phyloP scores from a whole-genome alignment of 2,329 filamentous ascomycete species.

The Berkeleyomyces rouxiae region DNA sequence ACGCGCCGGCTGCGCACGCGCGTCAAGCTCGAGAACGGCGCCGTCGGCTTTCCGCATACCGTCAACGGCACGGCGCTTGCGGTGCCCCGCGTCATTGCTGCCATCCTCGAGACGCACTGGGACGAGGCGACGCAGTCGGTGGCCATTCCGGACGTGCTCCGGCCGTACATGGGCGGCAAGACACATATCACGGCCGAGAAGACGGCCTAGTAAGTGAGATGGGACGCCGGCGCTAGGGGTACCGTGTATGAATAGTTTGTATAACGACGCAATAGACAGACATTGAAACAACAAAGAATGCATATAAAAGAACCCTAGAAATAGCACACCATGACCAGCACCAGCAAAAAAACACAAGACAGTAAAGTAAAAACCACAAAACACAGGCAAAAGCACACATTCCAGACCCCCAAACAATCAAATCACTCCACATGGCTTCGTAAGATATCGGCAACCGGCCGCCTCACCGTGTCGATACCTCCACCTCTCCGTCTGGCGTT shows the following conservation, averaged over 20 bases:
- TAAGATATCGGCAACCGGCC: background rate
- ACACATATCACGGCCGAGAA: conserved; percentile 38
- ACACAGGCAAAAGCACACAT: conserved; percentile 3
- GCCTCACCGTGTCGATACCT: conserved; percentile 5
- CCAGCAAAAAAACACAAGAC: background rate
- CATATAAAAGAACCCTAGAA: background rate
- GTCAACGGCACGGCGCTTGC: conserved; percentile 89
- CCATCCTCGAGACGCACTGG: conserved; percentile 83
- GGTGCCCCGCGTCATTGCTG: conserved; percentile 75
- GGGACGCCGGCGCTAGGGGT: background rate
- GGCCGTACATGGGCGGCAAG: conserved; percentile 68
- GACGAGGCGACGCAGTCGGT: conserved; percentile 52
- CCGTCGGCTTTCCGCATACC: conserved; percentile 65
- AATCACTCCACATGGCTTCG: conserved; percentile 4
- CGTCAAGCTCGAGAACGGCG: conserved; percentile 51
- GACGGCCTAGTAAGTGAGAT: background rate
- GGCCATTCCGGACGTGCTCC: conserved; percentile 59
- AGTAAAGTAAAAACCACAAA: conserved; percentile 1
- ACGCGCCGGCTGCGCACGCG: conserved; percentile 64
- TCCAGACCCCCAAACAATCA: background rate
- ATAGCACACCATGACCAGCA: conserved; percentile 1
- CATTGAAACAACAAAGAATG: background rate
- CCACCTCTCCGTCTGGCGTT: conserved; percentile 9
- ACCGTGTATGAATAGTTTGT: background rate
- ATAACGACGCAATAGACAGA: background rate